Percentiles rank a stretch among this genome's conserved stretches.
phyloP scores from a whole-genome alignment of 2,329 filamentous ascomycete species.

The Diaporthe longicolla region DNA sequence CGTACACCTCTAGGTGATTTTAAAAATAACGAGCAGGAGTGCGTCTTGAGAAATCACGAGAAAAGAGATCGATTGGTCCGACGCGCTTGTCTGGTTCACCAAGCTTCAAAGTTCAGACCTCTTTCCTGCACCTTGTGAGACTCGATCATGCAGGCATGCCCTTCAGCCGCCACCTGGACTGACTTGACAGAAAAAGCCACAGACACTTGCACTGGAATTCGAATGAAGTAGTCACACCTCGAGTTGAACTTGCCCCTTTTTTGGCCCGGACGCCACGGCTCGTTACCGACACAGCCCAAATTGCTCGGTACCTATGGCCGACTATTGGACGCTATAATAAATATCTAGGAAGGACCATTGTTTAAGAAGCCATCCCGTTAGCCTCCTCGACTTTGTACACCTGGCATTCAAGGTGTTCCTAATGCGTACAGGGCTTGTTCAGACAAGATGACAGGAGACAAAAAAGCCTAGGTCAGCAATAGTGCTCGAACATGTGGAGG shows the following conservation, averaged over 20 bases:
- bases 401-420: background rate
- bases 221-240: background rate
- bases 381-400: background rate
- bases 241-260: background rate
- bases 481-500: background rate
- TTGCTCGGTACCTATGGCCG: background rate
- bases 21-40: background rate
- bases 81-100: background rate
- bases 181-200: background rate
- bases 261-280: conserved; percentile 7
- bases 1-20: too few relatives aligned
- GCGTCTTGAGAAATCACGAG: background rate
- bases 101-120: background rate
- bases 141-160: background rate
- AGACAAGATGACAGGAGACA: background rate
- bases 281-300: background rate
- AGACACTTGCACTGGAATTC: background rate
- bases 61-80: background rate
- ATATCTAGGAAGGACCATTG: background rate
- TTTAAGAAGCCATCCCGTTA: background rate
- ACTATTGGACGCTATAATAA: conserved; percentile 5
- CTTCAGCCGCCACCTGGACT: background rate
- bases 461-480: background rate
- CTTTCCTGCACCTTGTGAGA: background rate
- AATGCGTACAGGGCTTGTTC: background rate